Conservation (phyloP, 495 filamentous ascomycete genomes). For the Letharia columbiana region DNA sequence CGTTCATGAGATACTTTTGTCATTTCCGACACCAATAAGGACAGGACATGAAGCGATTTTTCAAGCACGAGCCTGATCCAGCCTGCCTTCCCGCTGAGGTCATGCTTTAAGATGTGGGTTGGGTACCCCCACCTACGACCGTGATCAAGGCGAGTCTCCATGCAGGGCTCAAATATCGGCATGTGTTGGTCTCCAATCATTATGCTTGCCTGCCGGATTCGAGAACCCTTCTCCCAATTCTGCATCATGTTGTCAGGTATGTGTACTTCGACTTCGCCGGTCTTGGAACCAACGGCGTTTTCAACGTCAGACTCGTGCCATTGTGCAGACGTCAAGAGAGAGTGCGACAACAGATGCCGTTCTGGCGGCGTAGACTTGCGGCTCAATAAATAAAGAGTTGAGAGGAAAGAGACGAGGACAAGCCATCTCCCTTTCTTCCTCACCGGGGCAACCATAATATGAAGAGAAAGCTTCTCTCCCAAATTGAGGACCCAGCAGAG, state of each 20-base stretch:
- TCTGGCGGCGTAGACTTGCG: not conserved
- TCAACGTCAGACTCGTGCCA: not conserved
- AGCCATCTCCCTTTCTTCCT: not conserved
- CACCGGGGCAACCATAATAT: not conserved
- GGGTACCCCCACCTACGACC: slow-evolving; percentile 34
- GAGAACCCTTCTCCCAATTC: not conserved
- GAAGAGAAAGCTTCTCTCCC: not conserved
- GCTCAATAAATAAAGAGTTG: not conserved
- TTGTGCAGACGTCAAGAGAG: not conserved
- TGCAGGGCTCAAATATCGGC: slow-evolving; percentile 32
- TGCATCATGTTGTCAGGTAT: not conserved
- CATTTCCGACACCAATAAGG: slow-evolving; percentile 35
- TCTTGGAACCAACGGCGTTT: not conserved
- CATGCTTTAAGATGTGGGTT: slow-evolving; percentile 32
- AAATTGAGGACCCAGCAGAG: not conserved
- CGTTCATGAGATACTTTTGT: slow-evolving; percentile 31
- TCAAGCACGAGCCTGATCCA: slow-evolving; percentile 28
- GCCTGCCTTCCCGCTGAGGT: slow-evolving; percentile 21
- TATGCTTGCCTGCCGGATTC: slow-evolving; percentile 11
- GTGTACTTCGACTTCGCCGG: not conserved
- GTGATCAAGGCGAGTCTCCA: slow-evolving; percentile 35
- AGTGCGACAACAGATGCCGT: not conserved
- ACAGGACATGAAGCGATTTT: slow-evolving; percentile 36
- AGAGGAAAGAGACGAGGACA: not conserved
- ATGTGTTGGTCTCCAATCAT: slow-evolving; percentile 3